Base-by-base conservation (phyloP, 176 grass and related monocot genomes). In the Thinopyrum elongatum region DNA sequence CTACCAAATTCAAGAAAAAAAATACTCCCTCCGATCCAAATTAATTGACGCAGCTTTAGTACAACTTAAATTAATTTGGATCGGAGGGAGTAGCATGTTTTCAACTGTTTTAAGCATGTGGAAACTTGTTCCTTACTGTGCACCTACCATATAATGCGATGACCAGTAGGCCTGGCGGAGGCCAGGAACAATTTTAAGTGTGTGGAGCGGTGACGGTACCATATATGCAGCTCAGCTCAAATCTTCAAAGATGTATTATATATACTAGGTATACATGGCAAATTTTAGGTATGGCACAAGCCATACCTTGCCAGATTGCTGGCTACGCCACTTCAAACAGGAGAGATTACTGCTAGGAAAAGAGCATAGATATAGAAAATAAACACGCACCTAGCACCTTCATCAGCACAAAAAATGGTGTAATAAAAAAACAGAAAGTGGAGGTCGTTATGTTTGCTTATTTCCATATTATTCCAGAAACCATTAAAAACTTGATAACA, bases 381-480 rank as follows among this genome's bases (percentile, higher is more conserved):
- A 86, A 67, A 68, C 21, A 21, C 15, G 5, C 36, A 82, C 61
- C 25, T 17, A 46, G n/a, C 51, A 70, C 61, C 14, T 23, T 61
- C 25, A 38, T 7, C 60, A n/a, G 19, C 57, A 74, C 13, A n/a
- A 16, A 31, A 65, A 46, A 23, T 78, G 22, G 27, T 76, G 59
- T 15, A 66, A 68, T 13, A 74, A 76, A n/a, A 0, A 76, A 65
- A 77, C 13, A 76, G 4, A 69, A 76, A 77, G 69, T 19, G 4
- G 28, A 6, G 4, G 47, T 42, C 65, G 12, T 34, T 46, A 70
- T 21, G 12, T 34, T 80, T 25, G 29, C 33, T 77, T 81, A 53
- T 80, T 73, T 71, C 39, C 83, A 42, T 13, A 36, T 79, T 73
- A 29, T 71, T 65, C 29, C 16, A 79, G 3, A 55, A 80, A 21